These are phyloP conservation scores for Alternaria sp. DNA, from an alignment of 2,329 filamentous ascomycete genomes.

Conservation along the genomic window DNA sequence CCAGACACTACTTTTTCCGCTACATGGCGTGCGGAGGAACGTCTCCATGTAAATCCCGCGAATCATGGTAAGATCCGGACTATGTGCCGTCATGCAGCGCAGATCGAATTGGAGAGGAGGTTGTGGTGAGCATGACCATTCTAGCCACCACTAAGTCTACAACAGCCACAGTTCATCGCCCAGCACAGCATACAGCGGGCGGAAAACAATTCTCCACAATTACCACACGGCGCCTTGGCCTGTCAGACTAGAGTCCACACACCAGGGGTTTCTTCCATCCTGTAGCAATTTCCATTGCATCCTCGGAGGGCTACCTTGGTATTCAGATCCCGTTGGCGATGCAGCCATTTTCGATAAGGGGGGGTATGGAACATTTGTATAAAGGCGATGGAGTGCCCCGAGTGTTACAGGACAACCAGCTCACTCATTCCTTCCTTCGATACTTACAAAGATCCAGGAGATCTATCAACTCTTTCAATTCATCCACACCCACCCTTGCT, in stretches of 20 bases:
- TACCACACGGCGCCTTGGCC: constrained; percentile 14
- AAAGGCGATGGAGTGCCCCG: constrained; percentile 4
- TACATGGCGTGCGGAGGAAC: background rate
- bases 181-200: background rate
- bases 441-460: constrained; percentile 4
- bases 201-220: constrained; percentile 18
- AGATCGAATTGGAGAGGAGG: background rate
- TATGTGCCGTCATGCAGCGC: background rate
- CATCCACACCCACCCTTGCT: background rate
- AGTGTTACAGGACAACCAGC: background rate
- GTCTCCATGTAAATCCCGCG: background rate
- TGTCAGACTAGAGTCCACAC: background rate
- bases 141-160: constrained; percentile 11
- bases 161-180: constrained; percentile 8
- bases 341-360: background rate
- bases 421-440: constrained; percentile 1
- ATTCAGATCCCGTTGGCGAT: constrained; percentile 2
- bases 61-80: constrained; percentile 1
- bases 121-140: constrained; percentile 6
- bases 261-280: constrained; percentile 4
- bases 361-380: background rate
- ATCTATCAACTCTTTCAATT: background rate
- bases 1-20: background rate
- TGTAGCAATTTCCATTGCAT: constrained; percentile 13
- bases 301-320: background rate